Conservation (phyloP, 345 rosid genomes). For the Citrus cavaleriei region DNA sequence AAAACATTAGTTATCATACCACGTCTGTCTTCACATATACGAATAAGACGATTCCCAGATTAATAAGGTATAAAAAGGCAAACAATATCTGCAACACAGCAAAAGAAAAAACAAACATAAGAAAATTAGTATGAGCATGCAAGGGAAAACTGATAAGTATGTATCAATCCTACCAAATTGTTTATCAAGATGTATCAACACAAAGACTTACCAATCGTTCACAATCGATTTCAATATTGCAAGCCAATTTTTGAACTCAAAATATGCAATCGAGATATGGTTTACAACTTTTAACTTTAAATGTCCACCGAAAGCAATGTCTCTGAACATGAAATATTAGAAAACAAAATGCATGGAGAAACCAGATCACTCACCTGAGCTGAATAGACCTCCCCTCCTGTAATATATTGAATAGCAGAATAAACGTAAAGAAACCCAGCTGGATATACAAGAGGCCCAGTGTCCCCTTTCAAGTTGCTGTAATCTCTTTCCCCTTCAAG, state of each 20-base stretch:
- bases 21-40: conserved; percentile 71
- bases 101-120: not conserved
- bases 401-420: conserved; percentile 64
- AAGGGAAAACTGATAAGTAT: not conserved
- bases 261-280: not conserved
- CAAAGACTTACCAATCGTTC: not conserved
- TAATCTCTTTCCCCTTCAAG: conserved; percentile 91
- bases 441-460: conserved; percentile 95
- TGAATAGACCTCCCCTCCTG: conserved; percentile 65
- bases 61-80: conserved; percentile 67
- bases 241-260: not conserved
- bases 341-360: not conserved
- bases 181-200: not conserved
- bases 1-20: conserved; percentile 40
- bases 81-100: conserved; percentile 65
- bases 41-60: conserved; percentile 65
- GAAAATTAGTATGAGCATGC: not conserved
- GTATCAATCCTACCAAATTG: not conserved
- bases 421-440: conserved; percentile 92
- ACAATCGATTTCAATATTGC: not conserved
- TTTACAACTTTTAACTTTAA: not conserved
- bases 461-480: conserved; percentile 80
- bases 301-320: no score
- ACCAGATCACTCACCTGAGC: conserved; percentile 58
- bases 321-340: not conserved